phyloP scores from a whole-genome alignment of 2,329 filamentous ascomycete genomes.

The Blastomyces silverae region DNA sequence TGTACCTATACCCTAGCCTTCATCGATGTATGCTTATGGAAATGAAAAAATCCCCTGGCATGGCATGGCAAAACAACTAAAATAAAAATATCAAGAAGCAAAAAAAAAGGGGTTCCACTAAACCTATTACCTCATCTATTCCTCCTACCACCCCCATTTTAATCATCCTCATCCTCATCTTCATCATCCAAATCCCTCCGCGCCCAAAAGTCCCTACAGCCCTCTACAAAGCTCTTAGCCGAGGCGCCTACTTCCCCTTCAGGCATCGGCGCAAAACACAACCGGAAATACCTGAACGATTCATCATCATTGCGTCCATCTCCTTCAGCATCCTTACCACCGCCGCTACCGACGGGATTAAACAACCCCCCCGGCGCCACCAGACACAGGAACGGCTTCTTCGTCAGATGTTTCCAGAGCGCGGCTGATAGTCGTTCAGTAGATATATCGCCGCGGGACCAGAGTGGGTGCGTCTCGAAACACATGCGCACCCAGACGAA shows the following conservation, averaged over 20 bases:
- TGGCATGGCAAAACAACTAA: neutral
- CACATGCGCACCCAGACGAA: constrained; percentile 76
- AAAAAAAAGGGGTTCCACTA: neutral
- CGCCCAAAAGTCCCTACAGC: constrained; percentile 67
- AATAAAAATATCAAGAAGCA: neutral
- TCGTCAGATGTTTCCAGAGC: constrained; percentile 65
- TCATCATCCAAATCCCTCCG: constrained; percentile 38
- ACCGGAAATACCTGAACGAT: constrained; percentile 64
- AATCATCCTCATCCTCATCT: constrained; percentile 18
- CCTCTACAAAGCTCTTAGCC: constrained; percentile 59
- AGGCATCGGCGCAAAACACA: constrained; percentile 82
- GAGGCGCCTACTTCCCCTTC: constrained; percentile 60
- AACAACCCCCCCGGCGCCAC: constrained; percentile 68
- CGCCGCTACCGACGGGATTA: constrained; percentile 57
- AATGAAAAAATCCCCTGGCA: neutral
- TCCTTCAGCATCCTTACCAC: constrained; percentile 29
- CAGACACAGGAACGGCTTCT: constrained; percentile 62
- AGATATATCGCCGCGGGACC: constrained; percentile 30
- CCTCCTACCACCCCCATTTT: neutral
- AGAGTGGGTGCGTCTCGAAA: constrained; percentile 67
- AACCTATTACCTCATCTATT: neutral
- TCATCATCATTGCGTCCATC: neutral
- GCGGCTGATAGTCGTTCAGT: constrained; percentile 55
- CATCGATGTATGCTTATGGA: neutral
- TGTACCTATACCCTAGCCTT: neutral